Conservation (phyloP, 495 filamentous ascomycete genomes). For the Neurospora terricola region DNA sequence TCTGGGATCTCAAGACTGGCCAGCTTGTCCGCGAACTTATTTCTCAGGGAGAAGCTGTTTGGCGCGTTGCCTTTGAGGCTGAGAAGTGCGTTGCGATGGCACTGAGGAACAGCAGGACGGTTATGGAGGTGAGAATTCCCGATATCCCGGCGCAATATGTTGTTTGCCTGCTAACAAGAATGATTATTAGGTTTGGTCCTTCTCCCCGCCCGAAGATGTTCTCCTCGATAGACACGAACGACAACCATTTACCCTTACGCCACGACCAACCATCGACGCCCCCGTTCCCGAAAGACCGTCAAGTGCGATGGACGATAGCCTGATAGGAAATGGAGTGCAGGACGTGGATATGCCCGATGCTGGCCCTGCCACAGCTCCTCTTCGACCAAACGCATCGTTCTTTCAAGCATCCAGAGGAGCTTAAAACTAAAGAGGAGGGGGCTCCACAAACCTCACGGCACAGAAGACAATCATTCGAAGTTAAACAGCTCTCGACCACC, state of each 20-base stretch:
- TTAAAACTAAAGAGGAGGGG: not conserved
- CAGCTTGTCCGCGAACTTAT: constrained; percentile 85
- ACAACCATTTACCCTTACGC: constrained; percentile 13
- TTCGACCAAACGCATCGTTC: constrained; percentile 30
- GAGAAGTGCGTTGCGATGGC: constrained; percentile 98
- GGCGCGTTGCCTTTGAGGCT: constrained; percentile 95
- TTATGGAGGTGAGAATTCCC: constrained; percentile 76
- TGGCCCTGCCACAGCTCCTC: constrained; percentile 34
- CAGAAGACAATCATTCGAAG: not conserved
- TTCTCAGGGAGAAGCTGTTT: constrained; percentile 83
- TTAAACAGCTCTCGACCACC: not conserved
- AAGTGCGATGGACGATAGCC: constrained; percentile 27
- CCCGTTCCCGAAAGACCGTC: constrained; percentile 28
- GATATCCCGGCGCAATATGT: constrained; percentile 5
- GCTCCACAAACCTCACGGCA: not conserved
- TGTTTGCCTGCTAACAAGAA: not conserved
- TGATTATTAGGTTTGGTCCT: constrained; percentile 67
- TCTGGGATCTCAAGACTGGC: constrained; percentile 91
- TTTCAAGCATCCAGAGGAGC: constrained; percentile 20
- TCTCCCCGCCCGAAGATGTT: constrained; percentile 74
- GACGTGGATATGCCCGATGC: constrained; percentile 41
- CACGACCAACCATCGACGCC: constrained; percentile 25
- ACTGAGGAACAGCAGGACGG: constrained; percentile 65
- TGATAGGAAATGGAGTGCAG: constrained; percentile 17
- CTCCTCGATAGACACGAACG: constrained; percentile 37